Evolutionary conservation across 169 alveolate species (phyloP), one percentile per base, ranked within the genome.

Genomic region (Eimeria sp.): DNA sequence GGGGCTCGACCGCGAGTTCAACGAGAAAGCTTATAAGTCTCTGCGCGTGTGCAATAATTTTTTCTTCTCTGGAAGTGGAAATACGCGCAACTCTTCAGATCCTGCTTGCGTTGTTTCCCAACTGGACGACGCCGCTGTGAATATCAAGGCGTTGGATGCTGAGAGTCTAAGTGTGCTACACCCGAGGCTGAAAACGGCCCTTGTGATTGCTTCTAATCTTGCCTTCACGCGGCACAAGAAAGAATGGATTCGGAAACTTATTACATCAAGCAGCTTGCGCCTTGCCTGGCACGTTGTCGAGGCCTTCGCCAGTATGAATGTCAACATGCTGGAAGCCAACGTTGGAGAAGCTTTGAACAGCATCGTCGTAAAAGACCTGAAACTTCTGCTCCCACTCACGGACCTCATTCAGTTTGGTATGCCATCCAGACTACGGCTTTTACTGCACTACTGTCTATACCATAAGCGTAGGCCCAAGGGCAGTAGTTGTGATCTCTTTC

Each of bases 261-360:
- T 61, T 20, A 58, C 92, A 78, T 86, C 92, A 22, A 57, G 25
- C 18, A 86, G 80, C 92, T 43, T 86, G 65, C 92, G 78, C 22
- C 70, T 86, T 27, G 92, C 63, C 22, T 86, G 92, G 92, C 92
- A 86, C 92, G 76, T 86, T 43, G 92, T 86, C 20, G 92, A 86
- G 40, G 47, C 80, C 18, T 86, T 86, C 80, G 67, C 92, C 13
- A 82, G 11, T 51, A 86, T 86, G 92, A 57, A 86, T 51, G 45
- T 86, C 63, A 40, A 72, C 92, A 86, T 86, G 92, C 61, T 86
- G 80, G 92, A 86, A 40, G 76, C 92, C 58, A 86, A 86, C 49
- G 92, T 86, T 45, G 92, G 92, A n/a, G 92, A 86, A 61, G 92
- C 92, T 14, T 43, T 86, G 47, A 86, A 86, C 78, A 13, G 20